Evolutionary conservation across 2,329 filamentous ascomycete genomes (phyloP).

Genomic region (Colletotrichum coccodes): DNA sequence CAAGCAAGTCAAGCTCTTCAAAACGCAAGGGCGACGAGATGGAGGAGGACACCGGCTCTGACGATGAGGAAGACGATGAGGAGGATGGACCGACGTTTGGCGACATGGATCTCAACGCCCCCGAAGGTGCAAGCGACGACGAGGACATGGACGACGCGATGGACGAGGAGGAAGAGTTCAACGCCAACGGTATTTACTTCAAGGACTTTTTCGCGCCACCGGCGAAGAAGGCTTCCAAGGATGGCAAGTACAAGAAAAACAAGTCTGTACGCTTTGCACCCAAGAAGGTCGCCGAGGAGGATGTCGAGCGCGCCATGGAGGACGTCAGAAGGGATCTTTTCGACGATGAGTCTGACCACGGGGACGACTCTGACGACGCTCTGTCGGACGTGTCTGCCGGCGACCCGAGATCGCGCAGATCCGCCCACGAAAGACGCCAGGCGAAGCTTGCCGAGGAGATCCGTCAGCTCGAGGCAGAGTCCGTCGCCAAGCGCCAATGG

Average conservation of each 20-base stretch:
- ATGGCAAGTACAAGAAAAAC: slow-evolving; percentile 48
- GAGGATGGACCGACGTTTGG: slow-evolving; percentile 86
- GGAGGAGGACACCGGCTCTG: slow-evolving; percentile 43
- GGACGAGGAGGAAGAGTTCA: slow-evolving; percentile 64
- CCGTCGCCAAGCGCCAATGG: slow-evolving; percentile 92
- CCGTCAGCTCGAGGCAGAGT: slow-evolving; percentile 86
- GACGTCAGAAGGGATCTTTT: slow-evolving; percentile 92
- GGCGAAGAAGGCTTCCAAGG: slow-evolving; percentile 71
- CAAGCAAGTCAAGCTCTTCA: slow-evolving; percentile 37
- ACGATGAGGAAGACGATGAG: slow-evolving; percentile 67
- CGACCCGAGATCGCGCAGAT: slow-evolving; percentile 78
- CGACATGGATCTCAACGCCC: slow-evolving; percentile 78
- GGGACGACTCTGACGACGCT: slow-evolving; percentile 71
- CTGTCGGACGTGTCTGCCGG: slow-evolving; percentile 74
- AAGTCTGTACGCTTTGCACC: slow-evolving; percentile 53
- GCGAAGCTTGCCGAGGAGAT: slow-evolving; percentile 91
- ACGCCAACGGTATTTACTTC: slow-evolving; percentile 91
- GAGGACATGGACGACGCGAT: slow-evolving; percentile 68
- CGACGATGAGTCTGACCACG: slow-evolving; percentile 74
- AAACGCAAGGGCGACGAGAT: slow-evolving; percentile 40
- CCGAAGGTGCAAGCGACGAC: slow-evolving; percentile 75
- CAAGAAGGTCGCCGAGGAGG: slow-evolving; percentile 64
- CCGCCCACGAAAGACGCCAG: slow-evolving; percentile 87
- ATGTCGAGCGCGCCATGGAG: slow-evolving; percentile 85
- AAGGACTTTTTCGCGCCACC: slow-evolving; percentile 94